Conservation (phyloP, 805 yeast genomes). For the Cyberlindnera euphorbiae region DNA sequence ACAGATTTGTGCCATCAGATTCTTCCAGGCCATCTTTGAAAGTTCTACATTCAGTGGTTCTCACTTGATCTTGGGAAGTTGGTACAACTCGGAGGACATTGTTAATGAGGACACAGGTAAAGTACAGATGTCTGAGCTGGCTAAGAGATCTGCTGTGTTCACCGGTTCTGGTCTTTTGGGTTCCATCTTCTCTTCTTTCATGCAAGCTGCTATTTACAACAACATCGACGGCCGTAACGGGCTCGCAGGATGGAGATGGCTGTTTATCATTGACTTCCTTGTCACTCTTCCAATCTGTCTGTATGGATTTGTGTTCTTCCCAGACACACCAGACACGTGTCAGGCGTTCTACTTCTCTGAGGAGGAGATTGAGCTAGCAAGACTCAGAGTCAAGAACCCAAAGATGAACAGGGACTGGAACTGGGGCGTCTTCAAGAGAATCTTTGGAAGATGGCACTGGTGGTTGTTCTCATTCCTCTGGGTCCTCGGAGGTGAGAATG, state of each 20-base stretch:
- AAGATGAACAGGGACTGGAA: conserved; percentile 34
- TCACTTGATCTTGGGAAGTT: conserved; percentile 50
- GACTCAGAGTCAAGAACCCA: conserved; percentile 37
- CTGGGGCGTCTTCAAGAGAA: conserved; percentile 36
- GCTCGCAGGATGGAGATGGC: conserved; percentile 62
- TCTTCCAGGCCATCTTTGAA: conserved; percentile 59
- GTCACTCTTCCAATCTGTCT: conserved; percentile 53
- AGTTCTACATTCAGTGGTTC: conserved; percentile 51
- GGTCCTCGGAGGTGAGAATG: conserved; percentile 48
- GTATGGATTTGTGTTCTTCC: conserved; percentile 54
- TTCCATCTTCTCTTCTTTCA: conserved; percentile 47
- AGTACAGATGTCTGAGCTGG: conserved; percentile 35
- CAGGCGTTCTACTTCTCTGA: conserved; percentile 34
- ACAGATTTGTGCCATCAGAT: conserved; percentile 53
- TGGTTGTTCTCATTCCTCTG: conserved; percentile 49
- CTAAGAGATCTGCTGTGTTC: conserved; percentile 49
- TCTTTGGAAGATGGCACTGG: conserved; percentile 51
- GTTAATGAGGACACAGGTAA: conserved; percentile 23
- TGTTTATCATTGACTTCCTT: conserved; percentile 56
- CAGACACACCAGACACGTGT: conserved; percentile 51
- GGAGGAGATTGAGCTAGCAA: conserved; percentile 39
- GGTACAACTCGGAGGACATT: conserved; percentile 40
- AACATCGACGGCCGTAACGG: conserved; percentile 36
- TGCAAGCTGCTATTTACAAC: conserved; percentile 48
- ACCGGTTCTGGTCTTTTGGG: conserved; percentile 52